These are phyloP conservation scores for Solanum sparsipilum DNA, from an alignment of 257 asterid genomes.

Conservation along the genomic window DNA sequence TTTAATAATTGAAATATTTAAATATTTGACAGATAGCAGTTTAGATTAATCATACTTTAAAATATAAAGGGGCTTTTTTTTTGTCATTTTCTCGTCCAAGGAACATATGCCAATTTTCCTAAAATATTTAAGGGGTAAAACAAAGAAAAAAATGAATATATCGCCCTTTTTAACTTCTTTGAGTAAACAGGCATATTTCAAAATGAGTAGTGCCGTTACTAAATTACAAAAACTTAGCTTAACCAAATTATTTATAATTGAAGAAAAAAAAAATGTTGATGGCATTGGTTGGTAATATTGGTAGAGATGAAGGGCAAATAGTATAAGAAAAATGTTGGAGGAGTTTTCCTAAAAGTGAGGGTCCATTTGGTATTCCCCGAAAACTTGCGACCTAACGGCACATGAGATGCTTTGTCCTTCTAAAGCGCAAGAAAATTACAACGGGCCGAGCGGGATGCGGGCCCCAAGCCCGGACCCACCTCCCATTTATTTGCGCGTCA, in stretches of 20 bases:
- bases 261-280: rapidly evolving
- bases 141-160: background rate
- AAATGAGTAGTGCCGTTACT: background rate
- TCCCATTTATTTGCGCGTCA: background rate
- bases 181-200: background rate
- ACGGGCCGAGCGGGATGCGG: background rate
- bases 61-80: background rate
- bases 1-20: background rate
- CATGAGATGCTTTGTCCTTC: slow-evolving; percentile 16
- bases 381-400: slow-evolving; percentile 13
- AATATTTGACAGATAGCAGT: background rate
- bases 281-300: background rate
- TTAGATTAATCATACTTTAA: background rate
- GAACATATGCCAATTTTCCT: background rate
- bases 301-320: background rate
- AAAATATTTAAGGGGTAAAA: background rate
- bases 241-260: background rate
- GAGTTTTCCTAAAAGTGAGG: background rate
- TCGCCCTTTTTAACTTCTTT: background rate
- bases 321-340: background rate
- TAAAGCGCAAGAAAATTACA: background rate
- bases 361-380: slow-evolving; percentile 2
- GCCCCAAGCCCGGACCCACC: background rate
- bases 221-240: background rate
- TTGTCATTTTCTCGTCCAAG: background rate